Base-by-base conservation (phyloP, 176 grass and related monocot species). In the Phoenix dactylifera region DNA sequence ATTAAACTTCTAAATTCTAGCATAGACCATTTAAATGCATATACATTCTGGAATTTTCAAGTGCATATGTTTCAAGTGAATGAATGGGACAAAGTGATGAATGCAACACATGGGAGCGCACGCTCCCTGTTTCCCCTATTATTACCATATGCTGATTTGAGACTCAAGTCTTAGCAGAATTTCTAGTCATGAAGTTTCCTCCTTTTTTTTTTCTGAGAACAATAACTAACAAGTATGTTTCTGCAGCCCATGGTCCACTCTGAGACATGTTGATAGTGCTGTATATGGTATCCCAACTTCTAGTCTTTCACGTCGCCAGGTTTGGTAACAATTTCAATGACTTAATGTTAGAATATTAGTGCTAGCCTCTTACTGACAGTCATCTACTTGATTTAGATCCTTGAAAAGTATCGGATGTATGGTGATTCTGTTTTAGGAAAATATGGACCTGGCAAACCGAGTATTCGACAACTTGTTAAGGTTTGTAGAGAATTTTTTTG, bases 381-480 rank as follows among this genome's bases (percentile, higher is more conserved):
- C 1, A 75, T 77, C 22, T 81, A 24, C 64, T 44, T 32, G 20
- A 54, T 69, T 62, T 76, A 96, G 86, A 78, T 90, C 62, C 83
- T 96, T 54, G 77, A 90, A 72, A 82, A 69, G 16, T 96, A 96
- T 76, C 86, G 90, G 60, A 65, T 77, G 68, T 96, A 90, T 81
- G 86, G 86, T 66, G 86, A 95, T 68, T 95, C 91, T 55, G 64
- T 84, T 67, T 80, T 90, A 62, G 86, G 77, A 52, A 88, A 90
- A 52, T 80, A 95, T 57, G 86, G 79, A 59, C 71, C 77, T 17
- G 77, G 77, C 77, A 90, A 72, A 54, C 86, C 86, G 77, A 87
- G 62, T 23, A 63, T 96, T 63, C 77, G 91, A 65, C 83, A 90
- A 76, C 83, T 96, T 72, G 83, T 87, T 19, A 96, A 96, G 91